Evolutionary conservation across 148 eudicot genomes (phyloP), one percentile per base, ranked within the genome.

Genomic region (Persicaria maculosa): DNA sequence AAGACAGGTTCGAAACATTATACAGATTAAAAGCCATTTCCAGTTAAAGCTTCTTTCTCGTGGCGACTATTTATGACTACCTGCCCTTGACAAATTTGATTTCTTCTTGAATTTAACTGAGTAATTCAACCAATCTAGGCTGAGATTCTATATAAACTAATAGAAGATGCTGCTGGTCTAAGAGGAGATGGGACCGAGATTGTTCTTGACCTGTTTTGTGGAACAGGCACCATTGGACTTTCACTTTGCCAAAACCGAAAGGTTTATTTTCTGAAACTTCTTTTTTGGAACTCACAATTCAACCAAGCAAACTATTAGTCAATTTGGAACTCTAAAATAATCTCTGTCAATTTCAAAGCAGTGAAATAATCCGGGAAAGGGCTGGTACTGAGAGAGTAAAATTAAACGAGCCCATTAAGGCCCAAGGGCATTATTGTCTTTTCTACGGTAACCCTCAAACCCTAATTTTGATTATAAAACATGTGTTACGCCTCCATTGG

Each of bases 171-270:
- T 76, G 90, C 97, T 74, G 82, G 84, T 86, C 91, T 96, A 64
- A 89, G 47, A 84, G 97, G 99, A 79, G 97, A 96, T 81, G 94
- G 90, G 57, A 85, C 95, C 14, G 99, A 96, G 86, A 81, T 90
- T 62, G 88, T 96, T 79, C 87, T 96, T 71, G 99, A 96, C 82
- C 79, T 96, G 59, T 96, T 96, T 74, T 96, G 97, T 82, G 97
- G 99, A 79, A 96, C 99, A 4, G 99, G 99, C 76, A 96, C 99
- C 72, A 96, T 96, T 68, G 99, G 99, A 19, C 84, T 95, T n/a
- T n/a, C n/a, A n/a, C n/a, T n/a, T n/a, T n/a, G n/a, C n/a, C n/a
- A 76, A 86, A 97, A 73, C 91, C 92, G 44, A 77, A 83, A 89
- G 85, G 97, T 95, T 71, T 9, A 20, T 64, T 0, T 64, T 12